Base-by-base conservation (phyloP, 805 yeast species). In the Teunomyces kruisii region DNA sequence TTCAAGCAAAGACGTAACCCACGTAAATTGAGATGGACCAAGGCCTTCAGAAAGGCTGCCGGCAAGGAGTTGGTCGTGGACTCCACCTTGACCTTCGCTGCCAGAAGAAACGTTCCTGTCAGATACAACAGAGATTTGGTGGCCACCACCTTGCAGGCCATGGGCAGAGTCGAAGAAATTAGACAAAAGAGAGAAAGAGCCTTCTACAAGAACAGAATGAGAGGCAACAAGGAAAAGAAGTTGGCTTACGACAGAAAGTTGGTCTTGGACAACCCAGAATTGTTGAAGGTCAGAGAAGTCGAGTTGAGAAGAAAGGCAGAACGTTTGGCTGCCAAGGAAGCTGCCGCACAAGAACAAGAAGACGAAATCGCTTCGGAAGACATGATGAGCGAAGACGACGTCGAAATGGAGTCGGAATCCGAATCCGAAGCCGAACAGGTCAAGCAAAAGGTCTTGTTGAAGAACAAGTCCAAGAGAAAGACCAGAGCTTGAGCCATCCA, bases 1-100 rank as follows among this genome's bases (percentile, higher is more conserved):
- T 94, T 94, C 83, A 94, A 94, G 68, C 95, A 90, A 75, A 90
- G 96, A 78, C 85, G 99, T 72, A 94, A 94, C 75, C 99, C 99
- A 58, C 85, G 99, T 75, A 94, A 94, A 71, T 83, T 91, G 70
- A 87, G 81, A 72, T 94, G 99, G 99, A 94, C 99, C 45, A 94
- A 94, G 70, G 98, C 99, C 1, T 94, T 94, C 80, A 83, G 99
- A 74, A 94, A 94, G 69, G 96, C 98, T 50, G 98, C 98, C 37
- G 99, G 99, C 61, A 94, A 94, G 69, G 99, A 94, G 67, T 80
- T 94, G 77, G 97, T 96, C 17, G 98, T 94, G 47, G 99, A 94
- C 63, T 86, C 96, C 4, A 91, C 99, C 4, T 79, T 94, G 61
- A 88, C 98, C 0, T 94, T 94, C 69, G 96, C 96, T 48, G 91